phyloP scores from a whole-genome alignment of 2,329 filamentous ascomycete species.

The Hypoxylon sp. region DNA sequence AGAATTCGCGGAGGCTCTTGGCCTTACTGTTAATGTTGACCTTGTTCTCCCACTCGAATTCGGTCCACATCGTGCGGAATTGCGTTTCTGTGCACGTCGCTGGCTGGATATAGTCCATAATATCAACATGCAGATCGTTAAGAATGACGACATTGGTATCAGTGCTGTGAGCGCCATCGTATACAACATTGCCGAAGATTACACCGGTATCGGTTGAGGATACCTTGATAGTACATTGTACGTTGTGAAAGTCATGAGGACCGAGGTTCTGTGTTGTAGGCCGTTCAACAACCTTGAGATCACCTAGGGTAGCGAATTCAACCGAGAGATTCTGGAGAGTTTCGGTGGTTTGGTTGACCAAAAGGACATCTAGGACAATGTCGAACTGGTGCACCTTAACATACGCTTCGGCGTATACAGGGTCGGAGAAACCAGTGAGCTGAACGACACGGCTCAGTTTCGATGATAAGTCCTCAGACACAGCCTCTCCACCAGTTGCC shows the following conservation, averaged over 20 bases:
- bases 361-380: constrained; percentile 93
- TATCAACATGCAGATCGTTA: constrained; percentile 97
- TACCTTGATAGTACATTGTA: constrained; percentile 98
- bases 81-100: constrained; percentile 97
- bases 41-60: constrained; percentile 99
- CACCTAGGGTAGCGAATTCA: constrained; percentile 97
- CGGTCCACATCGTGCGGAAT: constrained; percentile 99
- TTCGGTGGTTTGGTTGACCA: constrained; percentile 97
- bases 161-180: constrained; percentile 91
- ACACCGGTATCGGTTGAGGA: constrained; percentile 98
- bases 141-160: constrained; percentile 98
- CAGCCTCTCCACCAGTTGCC: constrained; percentile 90
- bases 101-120: constrained; percentile 99
- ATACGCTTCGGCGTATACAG: constrained; percentile 98
- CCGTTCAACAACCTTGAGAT: constrained; percentile 96
- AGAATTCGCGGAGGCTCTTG: constrained; percentile 89
- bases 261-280: constrained; percentile 96
- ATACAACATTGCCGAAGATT: constrained; percentile 98
- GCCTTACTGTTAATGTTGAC: constrained; percentile 99
- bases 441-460: constrained; percentile 98
- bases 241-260: constrained; percentile 96
- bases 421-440: constrained; percentile 96
- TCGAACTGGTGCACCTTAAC: constrained; percentile 99
- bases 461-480: constrained; percentile 86
- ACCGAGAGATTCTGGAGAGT: constrained; percentile 97